A percentile compares a stretch with the other conserved stretches of the same genome.
These are phyloP conservation scores for Ensete glaucum DNA, from an alignment of 176 grass and related monocot genomes.

Conservation along the genomic window DNA sequence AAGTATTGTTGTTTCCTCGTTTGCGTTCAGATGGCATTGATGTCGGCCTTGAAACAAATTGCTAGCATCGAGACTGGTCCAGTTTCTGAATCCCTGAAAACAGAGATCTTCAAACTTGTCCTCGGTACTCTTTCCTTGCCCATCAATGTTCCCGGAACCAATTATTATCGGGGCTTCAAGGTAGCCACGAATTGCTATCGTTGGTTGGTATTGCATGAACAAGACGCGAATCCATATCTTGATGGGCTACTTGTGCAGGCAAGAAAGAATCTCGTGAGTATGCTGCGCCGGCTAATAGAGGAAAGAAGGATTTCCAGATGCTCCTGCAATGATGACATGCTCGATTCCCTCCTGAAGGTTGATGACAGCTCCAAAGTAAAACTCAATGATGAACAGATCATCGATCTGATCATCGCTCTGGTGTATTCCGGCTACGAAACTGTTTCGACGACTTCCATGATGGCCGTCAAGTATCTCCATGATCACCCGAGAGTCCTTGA, in stretches of 20 bases:
- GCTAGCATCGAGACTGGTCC: constrained; percentile 74
- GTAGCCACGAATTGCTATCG: constrained; percentile 9
- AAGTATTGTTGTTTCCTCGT: not conserved
- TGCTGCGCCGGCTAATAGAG: constrained; percentile 54
- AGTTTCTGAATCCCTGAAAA: constrained; percentile 70
- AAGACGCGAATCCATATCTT: too few species aligned
- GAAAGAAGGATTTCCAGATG: constrained; percentile 39
- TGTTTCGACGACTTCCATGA: constrained; percentile 90
- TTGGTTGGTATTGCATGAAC: not conserved
- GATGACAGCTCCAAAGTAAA: constrained; percentile 40
- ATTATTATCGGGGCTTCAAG: constrained; percentile 66
- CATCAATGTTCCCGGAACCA: constrained; percentile 74
- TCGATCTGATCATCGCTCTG: constrained; percentile 80
- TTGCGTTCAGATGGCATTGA: constrained; percentile 72
- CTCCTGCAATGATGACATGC: constrained; percentile 57
- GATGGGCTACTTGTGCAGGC: constrained; percentile 30
- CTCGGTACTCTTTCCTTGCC: constrained; percentile 89
- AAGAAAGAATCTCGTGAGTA: constrained; percentile 79
- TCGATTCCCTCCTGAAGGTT: constrained; percentile 51
- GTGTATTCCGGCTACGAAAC: constrained; percentile 98
- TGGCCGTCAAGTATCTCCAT: constrained; percentile 86
- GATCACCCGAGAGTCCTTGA: constrained; percentile 66
- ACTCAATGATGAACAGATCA: constrained; percentile 74
- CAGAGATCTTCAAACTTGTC: constrained; percentile 77
- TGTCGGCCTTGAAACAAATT: constrained; percentile 79